Evolutionary conservation across 31 red algal species (phyloP).

Genomic region (Asparagopsis taxiformis): DNA sequence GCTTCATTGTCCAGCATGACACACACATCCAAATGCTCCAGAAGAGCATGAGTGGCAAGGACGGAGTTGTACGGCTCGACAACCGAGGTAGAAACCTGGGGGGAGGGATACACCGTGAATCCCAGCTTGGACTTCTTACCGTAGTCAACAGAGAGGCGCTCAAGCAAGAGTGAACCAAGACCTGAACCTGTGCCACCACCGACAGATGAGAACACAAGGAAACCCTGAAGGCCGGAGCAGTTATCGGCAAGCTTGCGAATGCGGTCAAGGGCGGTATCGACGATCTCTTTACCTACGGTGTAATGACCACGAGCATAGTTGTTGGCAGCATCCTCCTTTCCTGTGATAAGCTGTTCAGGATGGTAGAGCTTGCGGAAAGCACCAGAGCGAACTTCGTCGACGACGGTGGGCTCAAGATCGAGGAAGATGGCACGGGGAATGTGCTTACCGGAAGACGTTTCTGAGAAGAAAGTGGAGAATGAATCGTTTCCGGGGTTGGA

Average conservation of each 20-base stretch:
- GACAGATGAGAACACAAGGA: slow-evolving; percentile 97
- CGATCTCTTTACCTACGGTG: slow-evolving; percentile 99
- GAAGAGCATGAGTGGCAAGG: slow-evolving; percentile 95
- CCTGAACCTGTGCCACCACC: slow-evolving; percentile 99
- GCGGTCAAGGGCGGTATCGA: slow-evolving; percentile 93
- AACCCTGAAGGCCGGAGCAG: slow-evolving; percentile 96
- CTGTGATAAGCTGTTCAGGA: slow-evolving; percentile 96
- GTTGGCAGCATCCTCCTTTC: slow-evolving; percentile 99
- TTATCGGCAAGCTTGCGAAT: slow-evolving; percentile 99
- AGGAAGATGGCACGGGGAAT: slow-evolving; percentile 98
- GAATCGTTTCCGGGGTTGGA: slow-evolving; percentile 61
- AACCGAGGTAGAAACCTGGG: slow-evolving; percentile 97
- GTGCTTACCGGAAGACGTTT: slow-evolving; percentile 89
- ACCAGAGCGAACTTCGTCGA: slow-evolving; percentile 97
- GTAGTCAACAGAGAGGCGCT: slow-evolving; percentile 98
- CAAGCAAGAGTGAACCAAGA: slow-evolving; percentile 95
- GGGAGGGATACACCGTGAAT: slow-evolving; percentile 99
- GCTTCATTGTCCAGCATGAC: slow-evolving; percentile 99
- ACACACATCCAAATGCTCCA: slow-evolving; percentile 98
- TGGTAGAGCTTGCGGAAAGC: slow-evolving; percentile 93
- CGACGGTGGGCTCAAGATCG: slow-evolving; percentile 98
- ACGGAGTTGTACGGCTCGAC: slow-evolving; percentile 99
- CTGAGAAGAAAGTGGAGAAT: slow-evolving; percentile 97
- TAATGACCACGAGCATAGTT: slow-evolving; percentile 99
- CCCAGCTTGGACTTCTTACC: slow-evolving; percentile 99